Conservation (phyloP, 306 rosid species). For the Cucumis cinereus region DNA sequence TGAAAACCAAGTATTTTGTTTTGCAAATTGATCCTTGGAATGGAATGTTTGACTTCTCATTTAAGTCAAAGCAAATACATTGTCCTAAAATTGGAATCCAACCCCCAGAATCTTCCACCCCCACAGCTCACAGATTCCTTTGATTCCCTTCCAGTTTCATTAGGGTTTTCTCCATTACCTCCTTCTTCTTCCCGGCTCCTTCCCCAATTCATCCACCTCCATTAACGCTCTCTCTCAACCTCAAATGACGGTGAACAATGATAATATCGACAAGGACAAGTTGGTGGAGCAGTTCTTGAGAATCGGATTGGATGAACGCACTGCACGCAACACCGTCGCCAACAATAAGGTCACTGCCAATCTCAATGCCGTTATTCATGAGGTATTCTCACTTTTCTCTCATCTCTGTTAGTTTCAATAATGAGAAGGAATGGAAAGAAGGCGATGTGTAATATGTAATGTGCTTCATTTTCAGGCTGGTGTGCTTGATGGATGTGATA, state of each 20-base stretch:
- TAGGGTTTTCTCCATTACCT: neutral
- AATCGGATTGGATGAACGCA: conserved; percentile 74
- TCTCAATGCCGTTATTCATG: conserved; percentile 68
- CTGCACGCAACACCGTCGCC: conserved; percentile 80
- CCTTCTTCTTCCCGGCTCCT: neutral
- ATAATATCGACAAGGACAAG: conserved; percentile 54
- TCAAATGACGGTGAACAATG: conserved; percentile 48
- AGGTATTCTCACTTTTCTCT: conserved; percentile 27
- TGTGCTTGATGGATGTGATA: conserved; percentile 57
- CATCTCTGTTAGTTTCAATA: neutral
- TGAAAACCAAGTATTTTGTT: neutral
- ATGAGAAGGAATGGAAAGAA: neutral
- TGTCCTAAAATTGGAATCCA: neutral
- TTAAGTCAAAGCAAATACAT: neutral
- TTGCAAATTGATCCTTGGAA: neutral
- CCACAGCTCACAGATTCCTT: neutral
- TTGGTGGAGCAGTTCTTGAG: conserved; percentile 49
- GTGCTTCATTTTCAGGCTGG: conserved; percentile 40
- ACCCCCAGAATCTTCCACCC: neutral
- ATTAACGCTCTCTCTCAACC: neutral
- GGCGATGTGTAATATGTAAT: neutral
- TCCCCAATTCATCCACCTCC: neutral
- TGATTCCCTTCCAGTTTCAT: neutral
- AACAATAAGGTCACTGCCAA: conserved; percentile 73
- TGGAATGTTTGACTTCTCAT: neutral